These are phyloP conservation scores for Termitomyces sp. DNA, from an alignment of 768 basidiomycete species.

Conservation along the genomic window DNA sequence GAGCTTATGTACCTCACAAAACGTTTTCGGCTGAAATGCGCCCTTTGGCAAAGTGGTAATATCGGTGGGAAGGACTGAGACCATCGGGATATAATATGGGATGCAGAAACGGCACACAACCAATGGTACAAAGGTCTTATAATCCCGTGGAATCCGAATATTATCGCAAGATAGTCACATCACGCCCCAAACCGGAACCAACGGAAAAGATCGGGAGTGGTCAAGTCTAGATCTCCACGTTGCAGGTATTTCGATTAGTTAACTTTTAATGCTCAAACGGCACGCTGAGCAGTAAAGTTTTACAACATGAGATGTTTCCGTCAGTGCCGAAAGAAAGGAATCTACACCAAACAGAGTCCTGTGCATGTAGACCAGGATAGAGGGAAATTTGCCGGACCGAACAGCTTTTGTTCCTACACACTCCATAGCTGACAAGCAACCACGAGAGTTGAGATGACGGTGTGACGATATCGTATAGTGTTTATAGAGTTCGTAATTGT, in stretches of 20 bases:
- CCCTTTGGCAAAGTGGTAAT: conserved; percentile 19
- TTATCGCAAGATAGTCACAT: conserved; percentile 15
- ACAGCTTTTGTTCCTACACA: neutral
- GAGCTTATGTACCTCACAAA: conserved; percentile 32
- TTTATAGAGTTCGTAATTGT: no score
- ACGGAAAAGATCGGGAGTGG: conserved; percentile 26
- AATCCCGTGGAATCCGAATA: neutral
- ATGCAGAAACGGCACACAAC: conserved; percentile 23
- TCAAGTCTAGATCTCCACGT: neutral
- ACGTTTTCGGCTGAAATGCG: conserved; percentile 18
- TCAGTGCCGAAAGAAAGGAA: neutral
- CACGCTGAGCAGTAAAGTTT: neutral
- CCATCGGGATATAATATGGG: conserved; percentile 12
- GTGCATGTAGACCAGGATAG: neutral
- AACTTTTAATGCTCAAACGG: neutral
- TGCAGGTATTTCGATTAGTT: neutral
- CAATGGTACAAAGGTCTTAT: conserved; percentile 13
- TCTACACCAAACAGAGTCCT: neutral
- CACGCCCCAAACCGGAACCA: conserved; percentile 27
- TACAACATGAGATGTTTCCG: neutral
- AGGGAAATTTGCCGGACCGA: neutral
- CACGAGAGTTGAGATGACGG: neutral
- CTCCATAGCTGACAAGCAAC: neutral
- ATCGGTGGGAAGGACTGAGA: conserved; percentile 21
- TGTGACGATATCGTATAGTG: neutral